These are phyloP conservation scores for Stropharia rugosoannulata DNA, from an alignment of 768 basidiomycete genomes.

Conservation along the genomic window DNA sequence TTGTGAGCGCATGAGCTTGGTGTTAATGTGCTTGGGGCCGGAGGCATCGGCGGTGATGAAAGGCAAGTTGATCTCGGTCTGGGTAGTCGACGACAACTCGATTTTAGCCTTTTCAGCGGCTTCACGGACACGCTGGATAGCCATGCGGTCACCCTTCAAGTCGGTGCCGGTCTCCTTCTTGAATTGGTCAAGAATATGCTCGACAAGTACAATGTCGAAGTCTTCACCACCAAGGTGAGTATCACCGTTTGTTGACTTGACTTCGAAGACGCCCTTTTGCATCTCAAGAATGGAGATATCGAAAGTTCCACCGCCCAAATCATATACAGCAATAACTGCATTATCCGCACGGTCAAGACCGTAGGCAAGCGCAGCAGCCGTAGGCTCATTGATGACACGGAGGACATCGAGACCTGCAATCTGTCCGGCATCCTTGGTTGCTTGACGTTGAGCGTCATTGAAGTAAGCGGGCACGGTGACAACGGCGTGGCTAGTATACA, in stretches of 20 bases:
- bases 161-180: slow-evolving; percentile 89
- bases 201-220: slow-evolving; percentile 89
- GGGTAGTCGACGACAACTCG: slow-evolving; percentile 89
- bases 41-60: slow-evolving; percentile 97
- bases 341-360: slow-evolving; percentile 90
- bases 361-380: slow-evolving; percentile 97
- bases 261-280: slow-evolving; percentile 99
- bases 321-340: slow-evolving; percentile 93
- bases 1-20: slow-evolving; percentile 82
- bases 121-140: slow-evolving; percentile 98
- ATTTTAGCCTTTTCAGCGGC: slow-evolving; percentile 99
- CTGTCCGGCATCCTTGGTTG: slow-evolving; percentile 96
- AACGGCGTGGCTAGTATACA: slow-evolving; percentile 68
- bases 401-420: slow-evolving; percentile 97
- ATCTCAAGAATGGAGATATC: slow-evolving; percentile 99
- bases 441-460: slow-evolving; percentile 99
- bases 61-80: slow-evolving; percentile 96
- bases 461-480: slow-evolving; percentile 98
- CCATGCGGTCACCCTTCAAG: slow-evolving; percentile 86
- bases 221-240: slow-evolving; percentile 97
- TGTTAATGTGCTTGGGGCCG: slow-evolving; percentile 97
- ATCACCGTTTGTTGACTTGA: slow-evolving; percentile 99
- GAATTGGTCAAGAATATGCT: slow-evolving; percentile 87
- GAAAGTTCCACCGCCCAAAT: slow-evolving; percentile 97
- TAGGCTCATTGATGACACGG: slow-evolving; percentile 98